Conservation (phyloP, 75 land plant species). For the Isoetes taiwanensis region DNA sequence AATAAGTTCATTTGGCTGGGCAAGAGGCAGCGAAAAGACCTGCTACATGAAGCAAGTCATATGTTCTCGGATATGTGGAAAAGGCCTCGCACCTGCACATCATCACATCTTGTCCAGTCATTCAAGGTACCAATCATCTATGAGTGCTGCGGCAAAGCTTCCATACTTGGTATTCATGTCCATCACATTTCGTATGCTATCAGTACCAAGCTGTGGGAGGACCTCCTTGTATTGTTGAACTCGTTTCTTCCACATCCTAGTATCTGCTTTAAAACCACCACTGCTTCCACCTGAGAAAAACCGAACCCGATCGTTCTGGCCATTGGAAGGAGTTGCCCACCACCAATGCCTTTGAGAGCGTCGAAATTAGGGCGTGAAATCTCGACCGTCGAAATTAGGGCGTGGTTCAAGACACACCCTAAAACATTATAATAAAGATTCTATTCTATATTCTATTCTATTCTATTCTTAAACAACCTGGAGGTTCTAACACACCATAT, state of each 20-base stretch:
- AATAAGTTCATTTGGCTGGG: too few relatives aligned
- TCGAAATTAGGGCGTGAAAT: too few relatives aligned
- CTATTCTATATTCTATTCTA: too few relatives aligned
- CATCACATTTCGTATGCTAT: not conserved
- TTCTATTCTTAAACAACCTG: too few relatives aligned
- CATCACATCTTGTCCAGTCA: not conserved
- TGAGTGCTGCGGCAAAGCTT: not conserved
- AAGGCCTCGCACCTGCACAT: slow-evolving; percentile 5
- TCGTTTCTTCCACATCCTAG: not conserved
- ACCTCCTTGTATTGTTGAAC: not conserved
- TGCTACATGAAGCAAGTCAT: not conserved
- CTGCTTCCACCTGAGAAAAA: not conserved
- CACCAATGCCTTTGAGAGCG: too few relatives aligned
- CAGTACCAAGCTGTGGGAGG: not conserved
- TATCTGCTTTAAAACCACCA: not conserved
- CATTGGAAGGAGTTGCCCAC: too few relatives aligned
- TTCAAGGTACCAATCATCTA: not conserved
- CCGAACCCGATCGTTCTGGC: not conserved
- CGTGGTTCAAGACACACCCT: too few relatives aligned
- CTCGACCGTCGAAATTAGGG: too few relatives aligned
- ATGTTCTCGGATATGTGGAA: slow-evolving; percentile 2
- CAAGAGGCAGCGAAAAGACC: slow-evolving; percentile 8
- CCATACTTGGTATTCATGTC: slow-evolving; percentile 7
- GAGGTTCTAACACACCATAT: too few relatives aligned
- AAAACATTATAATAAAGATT: too few relatives aligned